Evolutionary conservation across 208 protist genomes (phyloP).

Genomic region (Trichomonas vaginalis): DNA sequence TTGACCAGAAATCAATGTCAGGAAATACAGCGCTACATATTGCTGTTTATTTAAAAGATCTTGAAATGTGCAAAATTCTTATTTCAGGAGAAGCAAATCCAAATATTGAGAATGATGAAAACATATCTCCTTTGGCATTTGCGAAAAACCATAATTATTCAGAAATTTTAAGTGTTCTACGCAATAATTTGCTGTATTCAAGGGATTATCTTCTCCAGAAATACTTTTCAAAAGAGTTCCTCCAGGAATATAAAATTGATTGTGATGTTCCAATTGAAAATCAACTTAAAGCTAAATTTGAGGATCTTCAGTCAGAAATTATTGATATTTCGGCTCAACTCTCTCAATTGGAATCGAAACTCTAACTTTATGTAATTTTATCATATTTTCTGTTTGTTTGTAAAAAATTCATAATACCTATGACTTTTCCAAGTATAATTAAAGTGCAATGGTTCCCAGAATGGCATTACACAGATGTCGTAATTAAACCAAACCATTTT

Average conservation of each 20-base stretch:
- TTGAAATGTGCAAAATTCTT: neutral
- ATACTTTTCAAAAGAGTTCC: neutral
- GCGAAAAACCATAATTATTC: neutral
- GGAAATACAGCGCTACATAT: neutral
- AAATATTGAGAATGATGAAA: neutral
- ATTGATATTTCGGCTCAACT: neutral
- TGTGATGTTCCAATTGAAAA: neutral
- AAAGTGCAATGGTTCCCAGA: no score
- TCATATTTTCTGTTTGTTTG: no score
- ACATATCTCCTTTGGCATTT: neutral
- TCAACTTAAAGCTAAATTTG: neutral
- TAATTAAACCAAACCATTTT: no score
- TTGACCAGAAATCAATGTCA: neutral
- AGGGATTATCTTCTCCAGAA: neutral
- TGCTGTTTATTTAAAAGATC: neutral
- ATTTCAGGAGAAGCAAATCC: neutral
- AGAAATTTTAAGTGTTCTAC: neutral
- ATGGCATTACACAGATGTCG: no score
- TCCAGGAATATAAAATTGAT: neutral
- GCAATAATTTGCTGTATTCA: neutral
- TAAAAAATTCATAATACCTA: no score
- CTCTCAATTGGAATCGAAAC: neutral
- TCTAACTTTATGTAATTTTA: no score
- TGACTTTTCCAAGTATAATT: no score
- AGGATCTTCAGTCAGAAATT: neutral